A percentile compares a stretch with the other conserved stretches of the same genome.
Evolutionary conservation across 1,284 basidiomycete species (phyloP).

Genomic region (Melampsora medusae): DNA sequence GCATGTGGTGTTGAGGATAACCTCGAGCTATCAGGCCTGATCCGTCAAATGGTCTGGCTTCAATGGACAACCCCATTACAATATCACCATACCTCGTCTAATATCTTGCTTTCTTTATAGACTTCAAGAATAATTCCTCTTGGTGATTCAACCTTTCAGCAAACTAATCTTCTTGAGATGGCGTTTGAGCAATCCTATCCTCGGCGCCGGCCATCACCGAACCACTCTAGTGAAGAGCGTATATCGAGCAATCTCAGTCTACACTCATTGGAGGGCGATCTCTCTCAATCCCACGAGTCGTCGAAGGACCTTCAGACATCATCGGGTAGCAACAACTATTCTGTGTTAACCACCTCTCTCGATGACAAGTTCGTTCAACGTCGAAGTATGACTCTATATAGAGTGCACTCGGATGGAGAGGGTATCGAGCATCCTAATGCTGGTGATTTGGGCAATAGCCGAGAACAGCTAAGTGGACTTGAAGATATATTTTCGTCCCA

Average conservation of each 20-base stretch:
- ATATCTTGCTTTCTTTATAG: no score
- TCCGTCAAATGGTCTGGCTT: background rate
- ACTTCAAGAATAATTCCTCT: no score
- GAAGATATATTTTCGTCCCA: background rate
- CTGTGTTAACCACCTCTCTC: background rate
- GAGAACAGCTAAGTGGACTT: background rate
- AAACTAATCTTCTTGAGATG: no score
- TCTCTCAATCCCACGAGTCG: background rate
- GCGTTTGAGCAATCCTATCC: background rate
- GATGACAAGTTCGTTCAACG: slow-evolving; percentile 3
- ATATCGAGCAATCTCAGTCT: background rate
- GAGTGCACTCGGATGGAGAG: background rate
- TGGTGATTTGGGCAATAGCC: background rate
- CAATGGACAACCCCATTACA: no score
- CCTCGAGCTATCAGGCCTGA: background rate
- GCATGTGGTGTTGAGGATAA: background rate
- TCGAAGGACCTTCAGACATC: background rate
- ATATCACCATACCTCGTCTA: no score
- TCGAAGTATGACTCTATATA: slow-evolving; percentile 4
- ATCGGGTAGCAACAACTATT: background rate
- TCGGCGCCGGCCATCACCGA: slow-evolving; percentile 1
- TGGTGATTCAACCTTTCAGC: no score
- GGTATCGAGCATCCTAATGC: background rate
- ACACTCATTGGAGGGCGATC: slow-evolving; percentile 1
- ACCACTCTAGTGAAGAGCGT: background rate